Base-by-base conservation (phyloP, 108 stramenopile genomes). In the Nannochloropsis salina region DNA sequence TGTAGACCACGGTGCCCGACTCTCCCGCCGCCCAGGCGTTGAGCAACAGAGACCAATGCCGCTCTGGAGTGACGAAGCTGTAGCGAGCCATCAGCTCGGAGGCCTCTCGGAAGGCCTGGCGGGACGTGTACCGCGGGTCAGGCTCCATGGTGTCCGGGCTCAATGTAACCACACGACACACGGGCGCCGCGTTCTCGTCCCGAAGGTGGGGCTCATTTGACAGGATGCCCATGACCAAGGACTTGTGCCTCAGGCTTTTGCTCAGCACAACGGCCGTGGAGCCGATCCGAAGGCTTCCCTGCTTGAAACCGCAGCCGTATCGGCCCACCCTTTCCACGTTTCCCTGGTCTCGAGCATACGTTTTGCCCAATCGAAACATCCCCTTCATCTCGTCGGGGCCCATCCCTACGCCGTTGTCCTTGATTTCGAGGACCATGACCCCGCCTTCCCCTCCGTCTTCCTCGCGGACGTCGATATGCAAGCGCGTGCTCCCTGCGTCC, bases 331-430 rank as follows among this genome's bases (percentile, higher is more conserved):
- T 74, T n/a, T 74, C 20, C 61, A n/a, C 61, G 6, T 74, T n/a
- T 4, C 3, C 2, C 61, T 0, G 3, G n/a, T 74, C 61, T n/a
- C 61, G 61, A 6, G 61, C 43, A 44, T 83, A 44, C 43, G 44
- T 40, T 22, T 43, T 51, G n/a, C 83, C 83, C n/a, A 84, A 8
- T 40, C 31, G 42, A 45, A 84, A 84, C n/a, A 84, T 40, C 44
- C 41, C 44, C 9, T 8, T 3, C 83, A 84, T 45, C 45, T 84
- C 83, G 0, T n/a, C 31, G 8, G 44, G 83, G 4, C 22, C 45
- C 83, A 84, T 84, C 44, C 83, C 83, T 5, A 18, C 45, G 44
- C 83, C 83, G 83, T 84, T 84, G 47, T 84, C 83, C 41, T 45
- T 45, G 8, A 84, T 45, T 1, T 84, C 44, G 21, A 45, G 41